Evolutionary conservation across 495 filamentous ascomycete genomes (phyloP), one percentile per base, ranked within the genome.

Genomic region (Melanomma pulvis-pyrius): DNA sequence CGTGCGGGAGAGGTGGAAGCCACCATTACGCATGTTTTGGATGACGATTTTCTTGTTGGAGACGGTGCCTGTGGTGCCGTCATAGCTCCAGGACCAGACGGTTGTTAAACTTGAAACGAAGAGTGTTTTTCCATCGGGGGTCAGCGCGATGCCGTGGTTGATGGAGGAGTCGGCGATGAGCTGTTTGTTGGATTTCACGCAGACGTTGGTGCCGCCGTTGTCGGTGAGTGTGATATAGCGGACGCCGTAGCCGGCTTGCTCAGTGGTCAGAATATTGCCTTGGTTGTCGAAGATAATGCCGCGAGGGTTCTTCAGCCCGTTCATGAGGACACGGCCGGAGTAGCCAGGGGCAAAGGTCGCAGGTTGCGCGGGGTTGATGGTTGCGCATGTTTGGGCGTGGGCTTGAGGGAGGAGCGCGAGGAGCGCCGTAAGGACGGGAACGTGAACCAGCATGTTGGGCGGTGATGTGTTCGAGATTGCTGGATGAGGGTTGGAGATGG

Each of bases 191-290:
- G 29, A 50, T 1, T 55, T 55, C 15, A 68, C 66, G 49, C 63
- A 72, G 28, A 87, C 51, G 64, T 85, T 87, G 15, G 78, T 82
- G 25, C 79, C 73, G 25, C 81, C 81, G 12, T 77, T 65, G 30
- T 85, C 84, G 3, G 72, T 77, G 41, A 89, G 71, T 6, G 9
- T 44, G 49, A 88, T 73, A 34, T 79, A 64, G 17, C 61, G 82
- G 0, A 74, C 77, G 64, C 90, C 79, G 3, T 87, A 87, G 1
- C 29, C 25, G 8, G 79, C 78, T 13, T 76, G 48, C 55, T 89
- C 77, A 1, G 88, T 77, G n/a, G 89, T 82, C 0, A 91, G 77
- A 11, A 91, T 75, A 22, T 81, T 82, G 0, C 87, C 86, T 2
- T 71, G 67, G 13, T 39, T 68, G 70, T 91, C 88, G 61, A 90